These are phyloP conservation scores for Proliferodiscus dingleyae DNA, from an alignment of 2,329 filamentous ascomycete genomes.

Conservation along the genomic window DNA sequence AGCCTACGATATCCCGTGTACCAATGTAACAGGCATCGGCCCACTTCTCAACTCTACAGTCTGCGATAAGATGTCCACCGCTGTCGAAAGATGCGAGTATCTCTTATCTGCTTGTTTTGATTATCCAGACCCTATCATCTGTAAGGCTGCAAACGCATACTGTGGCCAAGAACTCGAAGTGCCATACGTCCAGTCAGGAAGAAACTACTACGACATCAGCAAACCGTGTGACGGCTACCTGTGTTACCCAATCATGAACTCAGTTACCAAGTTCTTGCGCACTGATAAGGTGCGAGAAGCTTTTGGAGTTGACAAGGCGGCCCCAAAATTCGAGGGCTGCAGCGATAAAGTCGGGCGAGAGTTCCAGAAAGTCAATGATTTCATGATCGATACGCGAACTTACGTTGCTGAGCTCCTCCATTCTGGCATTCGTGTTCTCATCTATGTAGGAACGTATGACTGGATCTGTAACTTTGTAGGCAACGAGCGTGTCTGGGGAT, in stretches of 20 bases:
- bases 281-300: slow-evolving; percentile 16
- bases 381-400: slow-evolving; percentile 17
- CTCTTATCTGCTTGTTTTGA: slow-evolving; percentile 13
- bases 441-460: slow-evolving; percentile 24
- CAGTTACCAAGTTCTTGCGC: slow-evolving; percentile 18
- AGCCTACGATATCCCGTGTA: slow-evolving; percentile 43
- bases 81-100: slow-evolving; percentile 18
- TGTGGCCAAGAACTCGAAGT: slow-evolving; percentile 15
- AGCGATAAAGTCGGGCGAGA: slow-evolving; percentile 18
- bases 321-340: slow-evolving; percentile 16
- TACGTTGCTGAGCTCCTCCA: slow-evolving; percentile 16
- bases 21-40: slow-evolving; percentile 19
- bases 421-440: slow-evolving; percentile 18
- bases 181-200: slow-evolving; percentile 17
- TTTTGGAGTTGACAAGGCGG: slow-evolving; percentile 13
- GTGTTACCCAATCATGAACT: slow-evolving; percentile 22
- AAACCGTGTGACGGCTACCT: slow-evolving; percentile 20
- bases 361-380: slow-evolving; percentile 18
- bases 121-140: slow-evolving; percentile 17
- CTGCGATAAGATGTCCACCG: slow-evolving; percentile 12
- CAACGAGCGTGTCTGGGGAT: slow-evolving; percentile 19
- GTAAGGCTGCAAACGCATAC: slow-evolving; percentile 6
- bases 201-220: slow-evolving; percentile 20
- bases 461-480: slow-evolving; percentile 25
- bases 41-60: slow-evolving; percentile 15